A percentile compares a stretch with the other conserved stretches of the same genome.
These are phyloP conservation scores for Vicia faba DNA, from an alignment of 306 rosid genomes.

Conservation along the genomic window DNA sequence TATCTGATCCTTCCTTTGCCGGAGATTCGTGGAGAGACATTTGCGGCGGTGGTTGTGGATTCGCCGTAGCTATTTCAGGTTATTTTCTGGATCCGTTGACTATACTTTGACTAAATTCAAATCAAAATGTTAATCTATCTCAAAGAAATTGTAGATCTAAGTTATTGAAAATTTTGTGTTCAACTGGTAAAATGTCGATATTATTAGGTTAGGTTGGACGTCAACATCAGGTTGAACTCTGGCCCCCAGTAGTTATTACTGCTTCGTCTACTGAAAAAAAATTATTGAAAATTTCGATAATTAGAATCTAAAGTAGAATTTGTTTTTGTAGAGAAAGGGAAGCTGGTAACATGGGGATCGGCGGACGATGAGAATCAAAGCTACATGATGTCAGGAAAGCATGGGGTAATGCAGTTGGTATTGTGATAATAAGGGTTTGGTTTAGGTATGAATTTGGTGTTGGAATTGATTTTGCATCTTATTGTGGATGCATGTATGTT, in stretches of 20 bases:
- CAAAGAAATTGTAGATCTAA: slow-evolving; percentile 32
- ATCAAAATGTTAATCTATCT: slow-evolving; percentile 5
- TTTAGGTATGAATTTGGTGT: slow-evolving; percentile 31
- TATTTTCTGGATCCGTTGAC: slow-evolving; percentile 39
- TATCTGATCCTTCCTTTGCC: slow-evolving; percentile 36
- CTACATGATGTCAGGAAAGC: slow-evolving; percentile 71
- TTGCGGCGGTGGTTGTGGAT: slow-evolving; percentile 95
- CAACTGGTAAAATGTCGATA: no score
- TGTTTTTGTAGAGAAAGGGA: slow-evolving; percentile 60
- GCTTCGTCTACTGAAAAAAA: not conserved
- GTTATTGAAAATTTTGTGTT: not conserved
- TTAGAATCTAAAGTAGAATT: slow-evolving; percentile 3
- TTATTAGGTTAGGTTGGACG: no score
- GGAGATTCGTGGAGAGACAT: slow-evolving; percentile 74
- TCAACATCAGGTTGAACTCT: no score
- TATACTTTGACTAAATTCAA: slow-evolving; percentile 22
- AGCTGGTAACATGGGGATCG: slow-evolving; percentile 86
- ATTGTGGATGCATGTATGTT: slow-evolving; percentile 36
- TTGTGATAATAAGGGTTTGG: slow-evolving; percentile 30
- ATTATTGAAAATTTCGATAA: not conserved
- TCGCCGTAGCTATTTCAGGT: slow-evolving; percentile 92
- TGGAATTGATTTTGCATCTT: slow-evolving; percentile 55
- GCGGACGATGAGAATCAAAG: slow-evolving; percentile 73
- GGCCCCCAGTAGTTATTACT: no score
- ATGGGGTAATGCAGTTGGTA: slow-evolving; percentile 68